These are phyloP conservation scores for Cymbopogon flexuosus DNA, from an alignment of 202 grass and related monocot species.

Conservation along the genomic window DNA sequence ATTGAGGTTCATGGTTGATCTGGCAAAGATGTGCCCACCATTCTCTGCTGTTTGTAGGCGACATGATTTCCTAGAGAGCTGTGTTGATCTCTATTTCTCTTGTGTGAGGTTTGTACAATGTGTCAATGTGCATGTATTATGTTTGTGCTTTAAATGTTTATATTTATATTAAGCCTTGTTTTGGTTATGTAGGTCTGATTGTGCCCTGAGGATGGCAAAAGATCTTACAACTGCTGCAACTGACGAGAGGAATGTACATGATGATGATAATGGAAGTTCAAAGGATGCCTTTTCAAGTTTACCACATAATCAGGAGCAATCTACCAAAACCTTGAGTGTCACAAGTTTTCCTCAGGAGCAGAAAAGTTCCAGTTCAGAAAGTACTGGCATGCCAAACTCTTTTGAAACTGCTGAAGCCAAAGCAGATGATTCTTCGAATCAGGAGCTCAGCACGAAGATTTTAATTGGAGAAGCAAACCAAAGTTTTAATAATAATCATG, in stretches of 20 bases:
- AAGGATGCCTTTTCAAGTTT: slow-evolving; percentile 80
- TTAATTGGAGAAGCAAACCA: slow-evolving; percentile 50
- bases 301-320: slow-evolving; percentile 71
- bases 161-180: slow-evolving; percentile 38
- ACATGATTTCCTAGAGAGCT: slow-evolving; percentile 81
- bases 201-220: slow-evolving; percentile 86
- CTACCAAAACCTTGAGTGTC: slow-evolving; percentile 64
- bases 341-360: slow-evolving; percentile 79
- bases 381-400: slow-evolving; percentile 43
- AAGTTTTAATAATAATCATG: slow-evolving; percentile 44
- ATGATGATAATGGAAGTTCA: slow-evolving; percentile 64
- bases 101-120: slow-evolving; percentile 79
- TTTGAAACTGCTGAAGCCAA: slow-evolving; percentile 57
- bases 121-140: slow-evolving; percentile 18
- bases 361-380: slow-evolving; percentile 87
- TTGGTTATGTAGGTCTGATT: slow-evolving; percentile 71
- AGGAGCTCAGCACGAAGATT: slow-evolving; percentile 33
- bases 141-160: slow-evolving; percentile 34
- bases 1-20: slow-evolving; percentile 92
- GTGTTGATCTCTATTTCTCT: slow-evolving; percentile 97
- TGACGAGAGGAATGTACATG: slow-evolving; percentile 63
- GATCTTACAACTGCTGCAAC: slow-evolving; percentile 60
- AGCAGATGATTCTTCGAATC: slow-evolving; percentile 41
- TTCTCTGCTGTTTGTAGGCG: slow-evolving; percentile 87
- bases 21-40: slow-evolving; percentile 80